These are phyloP conservation scores for Porogramme epimiltina DNA, from an alignment of 1,284 basidiomycete species.

Conservation along the genomic window DNA sequence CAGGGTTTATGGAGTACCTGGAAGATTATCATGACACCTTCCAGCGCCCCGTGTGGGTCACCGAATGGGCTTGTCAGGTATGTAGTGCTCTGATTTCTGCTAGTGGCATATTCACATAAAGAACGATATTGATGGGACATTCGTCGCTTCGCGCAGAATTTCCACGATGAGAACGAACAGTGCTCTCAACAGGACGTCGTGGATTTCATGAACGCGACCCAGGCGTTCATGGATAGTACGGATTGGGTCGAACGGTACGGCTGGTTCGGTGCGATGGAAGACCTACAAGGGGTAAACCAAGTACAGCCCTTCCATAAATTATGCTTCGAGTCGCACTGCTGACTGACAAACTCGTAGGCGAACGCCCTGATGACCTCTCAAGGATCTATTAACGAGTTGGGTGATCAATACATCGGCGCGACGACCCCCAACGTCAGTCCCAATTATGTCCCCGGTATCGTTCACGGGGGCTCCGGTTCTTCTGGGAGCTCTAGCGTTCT, in stretches of 20 bases:
- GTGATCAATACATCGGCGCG: slow-evolving; percentile 37
- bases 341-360: slow-evolving; percentile 20
- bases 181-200: slow-evolving; percentile 37
- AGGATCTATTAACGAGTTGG: slow-evolving; percentile 33
- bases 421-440: slow-evolving; percentile 23
- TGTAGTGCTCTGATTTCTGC: background rate
- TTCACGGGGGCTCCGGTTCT: slow-evolving; percentile 22
- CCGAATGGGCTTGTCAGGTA: slow-evolving; percentile 43
- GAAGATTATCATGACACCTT: slow-evolving; percentile 43
- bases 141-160: slow-evolving; percentile 30
- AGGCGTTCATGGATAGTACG: slow-evolving; percentile 42
- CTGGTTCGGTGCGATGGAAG: slow-evolving; percentile 48
- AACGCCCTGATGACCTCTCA: slow-evolving; percentile 33
- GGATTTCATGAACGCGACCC: slow-evolving; percentile 43
- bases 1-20: slow-evolving; percentile 40
- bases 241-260: slow-evolving; percentile 47
- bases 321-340: too few species aligned
- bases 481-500: too few species aligned
- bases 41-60: slow-evolving; percentile 45
- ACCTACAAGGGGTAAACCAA: slow-evolving; percentile 34
- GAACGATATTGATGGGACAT: too few species aligned
- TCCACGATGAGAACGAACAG: slow-evolving; percentile 34
- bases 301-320: slow-evolving; percentile 12
- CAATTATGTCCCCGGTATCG: slow-evolving; percentile 25
- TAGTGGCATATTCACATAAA: background rate